Percentiles rank a stretch among this genome's conserved stretches.
Evolutionary conservation across 495 filamentous ascomycete genomes (phyloP).

Genomic region (Cenococcum geophilum): DNA sequence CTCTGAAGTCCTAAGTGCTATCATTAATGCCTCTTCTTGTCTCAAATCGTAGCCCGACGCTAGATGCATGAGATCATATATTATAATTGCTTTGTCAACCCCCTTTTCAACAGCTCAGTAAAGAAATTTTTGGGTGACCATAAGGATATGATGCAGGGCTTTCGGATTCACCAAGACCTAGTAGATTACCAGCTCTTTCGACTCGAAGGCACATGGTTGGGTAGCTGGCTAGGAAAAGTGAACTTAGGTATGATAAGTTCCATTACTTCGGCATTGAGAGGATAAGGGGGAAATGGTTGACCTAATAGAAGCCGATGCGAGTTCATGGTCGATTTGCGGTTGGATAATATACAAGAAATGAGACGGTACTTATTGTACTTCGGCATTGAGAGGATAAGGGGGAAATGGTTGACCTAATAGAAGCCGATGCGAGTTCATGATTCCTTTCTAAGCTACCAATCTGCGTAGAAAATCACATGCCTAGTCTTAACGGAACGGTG

Average conservation of each 20-base stretch:
- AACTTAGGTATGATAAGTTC: background rate
- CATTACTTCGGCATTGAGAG: background rate
- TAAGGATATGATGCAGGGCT: background rate
- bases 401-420: too few relatives aligned
- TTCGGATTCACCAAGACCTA: background rate
- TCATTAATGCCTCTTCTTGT: background rate
- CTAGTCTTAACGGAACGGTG: background rate
- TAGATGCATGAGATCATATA: background rate
- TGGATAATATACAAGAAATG: too few relatives aligned
- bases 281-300: background rate
- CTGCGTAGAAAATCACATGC: background rate
- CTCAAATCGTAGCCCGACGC: background rate
- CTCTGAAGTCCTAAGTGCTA: background rate
- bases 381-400: background rate
- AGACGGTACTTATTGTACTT: too few relatives aligned
- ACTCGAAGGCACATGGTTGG: background rate
- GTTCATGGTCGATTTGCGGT: too few relatives aligned
- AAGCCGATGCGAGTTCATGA: too few relatives aligned
- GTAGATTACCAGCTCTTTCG: background rate
- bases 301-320: too few relatives aligned
- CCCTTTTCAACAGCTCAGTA: too few relatives aligned
- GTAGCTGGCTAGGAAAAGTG: background rate
- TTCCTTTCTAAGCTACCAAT: background rate
- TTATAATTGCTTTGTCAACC: background rate
- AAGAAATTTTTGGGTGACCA: background rate